Evolutionary conservation across 768 basidiomycete genomes (phyloP), one percentile per base, ranked within the genome.

Genomic region (Termitomyces sp.): DNA sequence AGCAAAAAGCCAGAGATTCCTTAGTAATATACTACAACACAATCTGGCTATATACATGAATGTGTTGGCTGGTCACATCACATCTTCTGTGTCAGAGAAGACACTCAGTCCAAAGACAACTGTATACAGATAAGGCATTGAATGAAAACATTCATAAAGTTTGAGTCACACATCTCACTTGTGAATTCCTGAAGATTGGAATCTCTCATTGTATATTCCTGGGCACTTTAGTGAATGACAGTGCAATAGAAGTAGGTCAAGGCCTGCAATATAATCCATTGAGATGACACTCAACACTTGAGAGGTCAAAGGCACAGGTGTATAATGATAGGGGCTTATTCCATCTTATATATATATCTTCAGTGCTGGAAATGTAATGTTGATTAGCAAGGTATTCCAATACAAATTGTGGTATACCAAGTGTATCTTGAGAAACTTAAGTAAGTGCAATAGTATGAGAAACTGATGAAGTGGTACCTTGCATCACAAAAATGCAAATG

Each of bases 101-200:
- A 23, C 4, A 12, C 0, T 3, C 12, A 23, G 11, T 12, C 9
- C 11, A 1, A 23, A 1, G 23, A 43, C 42, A 10, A 41, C 1
- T 19, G 8, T 41, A 8, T 41, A 7, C n/a, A 41, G 41, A 41
- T 41, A 8, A 41, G 41, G 41, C 1, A 41, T 9, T 9, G 1
- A 9, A 41, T 8, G 41, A 9, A 41, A 4, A 41, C 10, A 7
- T 41, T 19, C 9, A 19, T 8, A 9, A 41, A 41, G 41, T 9
- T 19, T 9, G n/a, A 1, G 4, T n/a, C 41, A 41, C 8, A 19
- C 3, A n/a, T 19, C 8, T n/a, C 41, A 23, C 9, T 19, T n/a
- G 8, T 19, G 0, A 3, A 19, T 9, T 5, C 1, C 10, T 3
- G n/a, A 41, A 19, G 3, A 9, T 2, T 4, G 3, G 1, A 9